Percentiles rank a stretch among this genome's conserved stretches.
phyloP scores from a whole-genome alignment of 1,284 basidiomycete species.

The Ganoderma lingzhi region DNA sequence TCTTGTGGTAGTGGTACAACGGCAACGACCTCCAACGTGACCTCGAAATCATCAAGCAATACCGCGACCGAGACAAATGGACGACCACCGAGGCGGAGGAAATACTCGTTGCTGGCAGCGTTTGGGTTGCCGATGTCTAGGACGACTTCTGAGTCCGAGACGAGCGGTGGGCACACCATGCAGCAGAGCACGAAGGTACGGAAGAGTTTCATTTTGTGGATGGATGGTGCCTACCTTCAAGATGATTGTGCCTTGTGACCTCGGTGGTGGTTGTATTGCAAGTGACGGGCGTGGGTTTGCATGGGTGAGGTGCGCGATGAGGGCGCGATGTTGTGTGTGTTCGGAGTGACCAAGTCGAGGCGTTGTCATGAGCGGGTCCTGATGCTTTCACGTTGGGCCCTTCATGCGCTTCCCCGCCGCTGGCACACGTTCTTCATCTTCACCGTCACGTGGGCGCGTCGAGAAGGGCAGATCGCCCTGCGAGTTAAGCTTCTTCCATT shows the following conservation, averaged over 20 bases:
- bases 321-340: constrained; percentile 21
- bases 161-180: constrained; percentile 8
- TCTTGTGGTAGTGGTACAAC: constrained; percentile 3
- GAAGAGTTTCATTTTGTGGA: not conserved
- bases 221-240: not conserved
- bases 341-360: not conserved
- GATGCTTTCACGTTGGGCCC: not conserved
- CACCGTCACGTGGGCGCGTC: constrained; percentile 33
- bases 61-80: constrained; percentile 18
- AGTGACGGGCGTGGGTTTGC: constrained; percentile 2
- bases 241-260: constrained; percentile 12
- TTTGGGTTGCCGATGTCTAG: constrained; percentile 29
- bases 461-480: constrained; percentile 26
- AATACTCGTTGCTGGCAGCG: constrained; percentile 37
- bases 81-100: constrained; percentile 30
- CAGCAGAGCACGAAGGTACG: constrained; percentile 31
- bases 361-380: not conserved
- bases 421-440: constrained; percentile 24
- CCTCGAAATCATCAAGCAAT: constrained; percentile 18
- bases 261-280: constrained; percentile 18
- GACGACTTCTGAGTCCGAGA: constrained; percentile 21
- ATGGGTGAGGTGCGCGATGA: not conserved
- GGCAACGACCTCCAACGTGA: constrained; percentile 8
- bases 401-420: constrained; percentile 10
- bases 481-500: constrained; percentile 27